phyloP scores from a whole-genome alignment of 495 filamentous ascomycete species.

The Lepidopterella palustris region DNA sequence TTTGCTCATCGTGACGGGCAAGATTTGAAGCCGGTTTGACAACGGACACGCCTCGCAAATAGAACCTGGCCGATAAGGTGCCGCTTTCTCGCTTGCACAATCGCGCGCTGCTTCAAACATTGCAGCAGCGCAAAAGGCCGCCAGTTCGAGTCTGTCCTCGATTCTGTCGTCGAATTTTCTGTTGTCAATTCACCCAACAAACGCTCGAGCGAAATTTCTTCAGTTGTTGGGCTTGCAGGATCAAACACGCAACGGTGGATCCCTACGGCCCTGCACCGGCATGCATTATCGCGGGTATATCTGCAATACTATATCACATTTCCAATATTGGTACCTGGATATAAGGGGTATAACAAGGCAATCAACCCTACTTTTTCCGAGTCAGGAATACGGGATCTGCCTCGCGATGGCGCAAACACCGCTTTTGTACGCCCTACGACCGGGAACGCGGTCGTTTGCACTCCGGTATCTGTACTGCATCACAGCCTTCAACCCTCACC shows the following conservation, averaged over 20 bases:
- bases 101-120: too few relatives aligned
- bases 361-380: background rate
- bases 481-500: background rate
- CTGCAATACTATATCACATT: background rate
- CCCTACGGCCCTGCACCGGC: background rate
- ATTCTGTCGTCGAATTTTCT: background rate
- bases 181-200: background rate
- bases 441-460: background rate
- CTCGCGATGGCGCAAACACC: background rate
- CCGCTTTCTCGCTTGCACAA: too few relatives aligned
- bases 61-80: too few relatives aligned
- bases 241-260: background rate
- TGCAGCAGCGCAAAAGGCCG: too few relatives aligned
- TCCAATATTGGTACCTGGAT: background rate
- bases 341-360: background rate
- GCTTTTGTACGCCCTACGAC: background rate
- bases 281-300: background rate
- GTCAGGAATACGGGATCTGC: background rate
- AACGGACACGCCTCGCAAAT: too few relatives aligned
- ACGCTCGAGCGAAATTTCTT: background rate
- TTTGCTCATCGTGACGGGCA: too few relatives aligned
- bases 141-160: background rate
- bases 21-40: too few relatives aligned
- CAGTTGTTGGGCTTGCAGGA: background rate
- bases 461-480: background rate